These are phyloP conservation scores for Coprinopsis cinerea DNA, from an alignment of 768 basidiomycete species.

Conservation along the genomic window DNA sequence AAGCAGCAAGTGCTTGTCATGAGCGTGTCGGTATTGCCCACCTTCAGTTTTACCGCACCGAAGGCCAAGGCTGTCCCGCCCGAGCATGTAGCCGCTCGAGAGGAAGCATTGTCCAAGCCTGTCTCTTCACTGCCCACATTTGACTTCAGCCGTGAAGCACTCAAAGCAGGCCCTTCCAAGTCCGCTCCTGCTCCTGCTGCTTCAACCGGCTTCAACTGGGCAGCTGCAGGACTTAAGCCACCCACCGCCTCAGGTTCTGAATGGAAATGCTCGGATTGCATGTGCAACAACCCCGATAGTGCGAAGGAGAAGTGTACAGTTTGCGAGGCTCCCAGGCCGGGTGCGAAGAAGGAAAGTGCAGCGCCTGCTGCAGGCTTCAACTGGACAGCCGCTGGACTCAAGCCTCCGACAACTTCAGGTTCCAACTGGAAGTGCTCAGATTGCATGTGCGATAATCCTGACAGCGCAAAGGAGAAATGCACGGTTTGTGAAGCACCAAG, in stretches of 20 bases:
- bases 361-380: constrained; percentile 8
- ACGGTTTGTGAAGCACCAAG: constrained; percentile 41
- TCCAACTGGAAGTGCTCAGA: constrained; percentile 46
- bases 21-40: constrained; percentile 26
- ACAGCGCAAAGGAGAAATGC: constrained; percentile 41
- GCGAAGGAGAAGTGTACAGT: constrained; percentile 44
- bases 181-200: constrained; percentile 14
- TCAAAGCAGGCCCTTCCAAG: constrained; percentile 5
- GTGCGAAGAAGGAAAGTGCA: neutral
- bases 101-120: constrained; percentile 35
- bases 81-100: constrained; percentile 18
- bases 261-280: constrained; percentile 60
- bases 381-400: constrained; percentile 13
- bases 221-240: constrained; percentile 51
- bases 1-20: constrained; percentile 23
- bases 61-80: constrained; percentile 17
- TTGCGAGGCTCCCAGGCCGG: constrained; percentile 34
- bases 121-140: constrained; percentile 42
- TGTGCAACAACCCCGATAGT: constrained; percentile 39
- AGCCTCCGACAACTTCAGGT: neutral
- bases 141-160: constrained; percentile 22
- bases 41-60: constrained; percentile 28
- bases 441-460: constrained; percentile 48
- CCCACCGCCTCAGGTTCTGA: constrained; percentile 25
- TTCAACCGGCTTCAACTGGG: constrained; percentile 47